Evolutionary conservation across 2,329 filamentous ascomycete genomes (phyloP), one percentile per base, ranked within the genome.

Genomic region (Xylaria sp.): DNA sequence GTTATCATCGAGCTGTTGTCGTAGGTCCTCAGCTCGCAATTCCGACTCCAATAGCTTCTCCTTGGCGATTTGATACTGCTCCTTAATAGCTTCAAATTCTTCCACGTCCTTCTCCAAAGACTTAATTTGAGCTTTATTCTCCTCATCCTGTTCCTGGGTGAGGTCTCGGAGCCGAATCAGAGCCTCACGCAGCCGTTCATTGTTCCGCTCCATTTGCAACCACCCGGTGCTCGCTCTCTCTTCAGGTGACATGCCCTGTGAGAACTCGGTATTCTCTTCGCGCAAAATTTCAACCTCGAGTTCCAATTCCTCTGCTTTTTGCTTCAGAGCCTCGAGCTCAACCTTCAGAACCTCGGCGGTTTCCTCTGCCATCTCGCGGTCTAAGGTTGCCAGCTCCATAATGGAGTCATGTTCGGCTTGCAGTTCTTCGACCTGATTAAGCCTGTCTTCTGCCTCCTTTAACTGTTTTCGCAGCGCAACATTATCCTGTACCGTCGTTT

Each of bases 331-430:
- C 42, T 97, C 92, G 27, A 96, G 82, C 75, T 99, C 94, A 1
- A 87, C 86, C 77, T 94, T 96, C 57, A 91, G 84, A 20, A 91
- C 89, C 72, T 98, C 96, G 0, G 92, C 91, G 49, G 90, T 93
- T 79, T 97, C 95, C 78, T 99, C 94, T 0, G 96, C 96, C 92
- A 98, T 97, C 79, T 99, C 95, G 50, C 93, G 89, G 77, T 99
- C 96, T 29, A 99, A 83, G 0, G 92, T 91, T 6, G 94, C 93
- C 79, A 96, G 87, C 79, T 99, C 96, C 75, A 97, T 81, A 6
- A 92, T 88, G 3, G 90, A 87, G 33, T 98, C 96, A 77, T 96
- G 90, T 71, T 97, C 94, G 7, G 92, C 91, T 76, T 96, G 91
- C 61, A 91, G 83, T 33, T 86, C 84, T 72, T 95, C 92, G 2